Evolutionary conservation across 1,284 basidiomycete genomes (phyloP).

Genomic region (Blastosporella zonata): DNA sequence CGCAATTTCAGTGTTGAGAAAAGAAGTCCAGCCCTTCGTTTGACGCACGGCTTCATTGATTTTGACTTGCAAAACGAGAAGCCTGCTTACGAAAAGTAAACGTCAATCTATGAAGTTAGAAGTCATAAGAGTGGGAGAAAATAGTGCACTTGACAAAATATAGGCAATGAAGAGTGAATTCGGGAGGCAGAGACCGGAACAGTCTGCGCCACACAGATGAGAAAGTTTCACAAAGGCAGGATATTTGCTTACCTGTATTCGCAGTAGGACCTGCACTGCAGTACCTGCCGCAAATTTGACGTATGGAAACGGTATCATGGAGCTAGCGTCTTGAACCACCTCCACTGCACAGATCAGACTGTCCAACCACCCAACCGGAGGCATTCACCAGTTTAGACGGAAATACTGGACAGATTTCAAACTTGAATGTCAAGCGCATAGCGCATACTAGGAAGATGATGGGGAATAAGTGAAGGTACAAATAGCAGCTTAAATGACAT

Average conservation of each 20-base stretch:
- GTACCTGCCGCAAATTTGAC: constrained; percentile 4
- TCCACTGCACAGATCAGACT: constrained; percentile 2
- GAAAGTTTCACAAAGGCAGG: no score
- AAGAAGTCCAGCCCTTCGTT: constrained; percentile 3
- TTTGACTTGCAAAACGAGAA: constrained; percentile 4
- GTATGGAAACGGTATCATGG: constrained; percentile 4
- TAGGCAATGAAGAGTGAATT: not conserved
- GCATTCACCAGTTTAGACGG: no score
- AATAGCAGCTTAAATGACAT: no score
- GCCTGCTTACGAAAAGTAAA: not conserved
- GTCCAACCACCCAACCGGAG: constrained; percentile 1
- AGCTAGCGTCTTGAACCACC: constrained; percentile 1
- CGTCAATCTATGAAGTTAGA: not conserved
- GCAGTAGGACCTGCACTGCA: constrained; percentile 4
- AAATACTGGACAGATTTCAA: no score
- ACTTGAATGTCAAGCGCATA: no score
- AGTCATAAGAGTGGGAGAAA: not conserved
- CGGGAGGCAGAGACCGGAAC: constrained; percentile 1
- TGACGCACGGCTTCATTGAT: constrained; percentile 4
- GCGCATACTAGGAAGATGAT: no score
- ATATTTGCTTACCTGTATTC: not conserved
- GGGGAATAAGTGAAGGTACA: no score
- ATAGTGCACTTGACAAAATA: constrained; percentile 1
- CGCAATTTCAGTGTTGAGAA: constrained; percentile 3
- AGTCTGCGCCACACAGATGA: not conserved